Base-by-base conservation (phyloP, 1,284 basidiomycete genomes). In the Boletellus dicymbophilus region DNA sequence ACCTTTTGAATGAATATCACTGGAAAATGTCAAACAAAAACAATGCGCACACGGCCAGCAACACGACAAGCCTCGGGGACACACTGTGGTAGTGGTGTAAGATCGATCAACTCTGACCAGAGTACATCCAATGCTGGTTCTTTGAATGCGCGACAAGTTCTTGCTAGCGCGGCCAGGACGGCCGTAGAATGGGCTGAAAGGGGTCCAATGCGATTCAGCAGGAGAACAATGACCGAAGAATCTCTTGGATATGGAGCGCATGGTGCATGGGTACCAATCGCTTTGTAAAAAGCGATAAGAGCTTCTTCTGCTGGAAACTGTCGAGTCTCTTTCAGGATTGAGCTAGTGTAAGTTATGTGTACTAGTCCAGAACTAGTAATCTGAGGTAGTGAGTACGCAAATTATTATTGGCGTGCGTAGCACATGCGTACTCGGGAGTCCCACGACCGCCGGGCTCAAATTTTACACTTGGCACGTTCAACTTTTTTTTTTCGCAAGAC, bases 141-240 rank as follows among this genome's bases (percentile, higher is more conserved):
- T 33, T 61, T 61, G 56, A 65, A 65, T 4, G 46, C 43, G n/a
- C 37, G 48, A 36, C 60, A 61, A 6, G 60, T 61, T 52, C 61
- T 53, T 6, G 59, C 62, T 2, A 61, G 46, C 4, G 50, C 52
- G 3, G 47, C 62, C 0, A 65, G 58, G 18, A 58, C 58, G 28
- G 37, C 43, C 13, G 57, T 47, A 3, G 31, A 41, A 33, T 18
- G 16, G 2, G 37, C 15, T 18, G 34, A 7, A 23, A 30, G 31
- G 6, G 39, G 44, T 10, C 31, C 18, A 4, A 23, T 3, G 43
- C n/a, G 26, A n/a, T 28, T 22, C 39, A 25, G 2, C n/a, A n/a
- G 40, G 16, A 27, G 51, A 37, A 27, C 50, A 62, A 12, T 58
- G 58, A 16, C 48, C 44, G 33, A 59, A 62, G 30, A 59, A 60